Evolutionary conservation across 352 stramenopile genomes (phyloP).

Genomic region (Aphanomyces euteiches): DNA sequence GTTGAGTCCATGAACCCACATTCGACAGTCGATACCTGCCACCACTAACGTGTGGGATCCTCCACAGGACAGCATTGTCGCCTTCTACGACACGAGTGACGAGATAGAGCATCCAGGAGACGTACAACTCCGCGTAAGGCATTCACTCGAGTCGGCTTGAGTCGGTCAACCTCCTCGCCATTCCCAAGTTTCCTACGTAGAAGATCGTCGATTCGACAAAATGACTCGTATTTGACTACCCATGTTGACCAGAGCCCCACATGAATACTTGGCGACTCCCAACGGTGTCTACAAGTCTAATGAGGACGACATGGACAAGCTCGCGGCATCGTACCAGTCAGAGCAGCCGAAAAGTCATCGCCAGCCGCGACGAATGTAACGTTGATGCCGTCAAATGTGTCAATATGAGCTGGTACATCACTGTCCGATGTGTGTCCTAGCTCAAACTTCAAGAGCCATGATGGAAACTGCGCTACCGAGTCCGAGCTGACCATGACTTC

Average conservation of each 20-base stretch:
- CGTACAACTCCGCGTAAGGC: slow-evolving; percentile 59
- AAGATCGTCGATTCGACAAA: not conserved
- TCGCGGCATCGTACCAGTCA: slow-evolving; percentile 36
- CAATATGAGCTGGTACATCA: slow-evolving; percentile 41
- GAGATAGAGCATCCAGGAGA: not conserved
- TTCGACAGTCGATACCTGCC: slow-evolving; percentile 43
- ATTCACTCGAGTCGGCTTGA: slow-evolving; percentile 67
- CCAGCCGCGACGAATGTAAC: slow-evolving; percentile 58
- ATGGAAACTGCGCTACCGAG: slow-evolving; percentile 37
- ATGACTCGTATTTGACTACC: slow-evolving; percentile 36
- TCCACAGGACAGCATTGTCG: slow-evolving; percentile 48
- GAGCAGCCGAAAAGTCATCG: slow-evolving; percentile 60
- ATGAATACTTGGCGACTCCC: slow-evolving; percentile 78
- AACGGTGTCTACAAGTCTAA: slow-evolving; percentile 40
- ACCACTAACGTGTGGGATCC: slow-evolving; percentile 64
- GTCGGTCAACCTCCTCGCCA: slow-evolving; percentile 45
- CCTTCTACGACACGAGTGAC: slow-evolving; percentile 50
- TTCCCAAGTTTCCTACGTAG: slow-evolving; percentile 56
- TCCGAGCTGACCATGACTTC: slow-evolving; percentile 58
- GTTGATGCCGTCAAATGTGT: slow-evolving; percentile 49
- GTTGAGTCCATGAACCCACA: not conserved
- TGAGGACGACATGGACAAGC: not conserved
- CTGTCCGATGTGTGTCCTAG: slow-evolving; percentile 25
- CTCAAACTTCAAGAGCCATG: too few relatives aligned
- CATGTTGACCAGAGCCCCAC: slow-evolving; percentile 61